Evolutionary conservation across 2,329 filamentous ascomycete species (phyloP), one percentile per base, ranked within the genome.

Genomic region (Aspergillus ibericus): DNA sequence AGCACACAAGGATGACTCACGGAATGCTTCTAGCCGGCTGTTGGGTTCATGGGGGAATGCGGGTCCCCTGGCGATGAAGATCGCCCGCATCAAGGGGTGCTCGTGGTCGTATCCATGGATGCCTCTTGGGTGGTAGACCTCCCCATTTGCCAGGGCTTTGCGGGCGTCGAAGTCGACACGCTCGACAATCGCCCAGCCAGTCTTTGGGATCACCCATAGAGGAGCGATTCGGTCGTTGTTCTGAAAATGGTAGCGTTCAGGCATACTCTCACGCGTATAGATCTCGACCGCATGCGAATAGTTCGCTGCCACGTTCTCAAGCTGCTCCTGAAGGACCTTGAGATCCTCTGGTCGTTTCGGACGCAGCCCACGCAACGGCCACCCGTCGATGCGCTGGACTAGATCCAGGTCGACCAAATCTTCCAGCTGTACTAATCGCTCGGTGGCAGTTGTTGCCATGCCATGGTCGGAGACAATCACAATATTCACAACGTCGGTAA

Each of bases 391-490:
- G 71, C 95, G 92, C 59, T 89, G 88, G 46, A 98, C 87, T 66
- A 92, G 83, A 50, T 78, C 79, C 5, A 89, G 82, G 71, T 97
- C 91, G 48, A 98, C 82, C 4, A 98, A 77, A 69, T 97, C 92
- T 63, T 99, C 95, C 2, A 98, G 81, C 75, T 98, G 95, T 25
- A 98, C 83, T 47, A 98, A 80, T 10, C 95, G 85, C 16, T 87
- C 82, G 0, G 84, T 85, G 59, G 93, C 90, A 0, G 95, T 98
- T 0, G 92, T 96, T 1, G 95, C 95, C 95, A 99, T 99, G 52
- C 95, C 95, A 72, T 99, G 95, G 72, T 99, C 95, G 0, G 92
- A 97, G 2, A 99, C 93, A n/a, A 99, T 83, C 34, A 99, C 87
- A 7, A 99, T 84, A 65, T 99, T 99, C 70, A 98, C 91, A 60